A percentile compares a stretch with the other conserved stretches of the same genome.
These are phyloP conservation scores for Collybiopsis luxurians DNA, from an alignment of 768 basidiomycete genomes.

Conservation along the genomic window DNA sequence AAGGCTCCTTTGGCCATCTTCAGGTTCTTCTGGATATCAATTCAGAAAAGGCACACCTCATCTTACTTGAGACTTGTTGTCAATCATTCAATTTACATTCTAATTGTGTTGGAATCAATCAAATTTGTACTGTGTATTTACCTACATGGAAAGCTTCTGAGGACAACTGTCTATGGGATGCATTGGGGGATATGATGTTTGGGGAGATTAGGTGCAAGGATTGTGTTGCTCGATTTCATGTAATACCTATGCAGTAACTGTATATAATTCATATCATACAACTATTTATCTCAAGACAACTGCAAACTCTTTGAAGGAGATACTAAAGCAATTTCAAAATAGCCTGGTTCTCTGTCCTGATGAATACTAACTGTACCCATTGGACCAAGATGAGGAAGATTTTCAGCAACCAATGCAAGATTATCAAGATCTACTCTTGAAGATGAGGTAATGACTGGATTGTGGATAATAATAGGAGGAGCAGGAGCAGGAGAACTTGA, in stretches of 20 bases:
- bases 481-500: neutral
- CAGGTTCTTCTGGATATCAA: conserved; percentile 36
- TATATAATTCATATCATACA: neutral
- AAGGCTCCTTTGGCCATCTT: conserved; percentile 45
- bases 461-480: neutral
- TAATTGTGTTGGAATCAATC: conserved; percentile 33
- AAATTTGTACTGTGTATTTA: too few species aligned
- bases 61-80: conserved; percentile 35
- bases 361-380: neutral
- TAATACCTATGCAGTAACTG: neutral
- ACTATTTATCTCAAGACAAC: neutral
- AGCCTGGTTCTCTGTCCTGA: neutral
- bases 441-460: neutral
- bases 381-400: neutral
- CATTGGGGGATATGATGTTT: conserved; percentile 38
- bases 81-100: conserved; percentile 33
- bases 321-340: neutral
- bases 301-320: neutral
- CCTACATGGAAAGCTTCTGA: conserved; percentile 31
- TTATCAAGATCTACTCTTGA: neutral
- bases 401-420: neutral
- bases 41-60: conserved; percentile 16
- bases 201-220: too few species aligned
- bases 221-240: conserved; percentile 19
- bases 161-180: conserved; percentile 30